A percentile compares a stretch with the other conserved stretches of the same genome.
phyloP scores from a whole-genome alignment of 139 green algal species.

The Haematococcus lacustris region DNA sequence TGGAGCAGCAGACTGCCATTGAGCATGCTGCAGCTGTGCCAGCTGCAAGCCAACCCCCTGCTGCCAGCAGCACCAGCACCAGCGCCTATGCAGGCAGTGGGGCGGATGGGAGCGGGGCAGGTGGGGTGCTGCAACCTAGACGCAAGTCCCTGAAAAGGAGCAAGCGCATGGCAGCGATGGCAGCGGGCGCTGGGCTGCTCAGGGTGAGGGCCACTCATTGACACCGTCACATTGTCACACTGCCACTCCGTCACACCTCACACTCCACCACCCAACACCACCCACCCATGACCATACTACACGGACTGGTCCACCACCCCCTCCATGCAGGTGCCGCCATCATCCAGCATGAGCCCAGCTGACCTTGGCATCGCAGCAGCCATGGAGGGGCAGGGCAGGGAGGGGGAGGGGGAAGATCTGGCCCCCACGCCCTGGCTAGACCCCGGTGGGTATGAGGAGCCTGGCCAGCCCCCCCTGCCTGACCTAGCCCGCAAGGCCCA shows the following conservation, averaged over 20 bases:
- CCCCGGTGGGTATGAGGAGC: too few species aligned
- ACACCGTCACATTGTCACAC: neutral
- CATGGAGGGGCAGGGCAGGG: neutral
- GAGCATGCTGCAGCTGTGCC: neutral
- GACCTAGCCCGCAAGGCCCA: too few species aligned
- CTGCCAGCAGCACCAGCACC: neutral
- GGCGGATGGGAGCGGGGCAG: neutral
- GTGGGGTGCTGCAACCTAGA: neutral
- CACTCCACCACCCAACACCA: too few species aligned
- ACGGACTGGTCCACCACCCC: too few species aligned
- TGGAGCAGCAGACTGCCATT: neutral
- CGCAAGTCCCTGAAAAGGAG: neutral
- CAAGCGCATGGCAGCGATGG: constrained; percentile 9
- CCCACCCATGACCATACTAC: too few species aligned
- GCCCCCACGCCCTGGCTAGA: too few species aligned
- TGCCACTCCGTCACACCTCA: too few species aligned
- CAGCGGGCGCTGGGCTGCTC: neutral
- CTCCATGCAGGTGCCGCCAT: too few species aligned
- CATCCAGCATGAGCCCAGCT: neutral
- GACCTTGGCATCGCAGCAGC: neutral
- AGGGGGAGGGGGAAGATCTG: too few species aligned
- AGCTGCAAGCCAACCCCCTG: neutral
- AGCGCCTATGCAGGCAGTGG: neutral
- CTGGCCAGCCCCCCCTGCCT: too few species aligned
- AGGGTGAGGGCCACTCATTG: neutral